A percentile compares a stretch with the other conserved stretches of the same genome.
Evolutionary conservation across 2,329 filamentous ascomycete species (phyloP).

Genomic region (Graphium sp.): DNA sequence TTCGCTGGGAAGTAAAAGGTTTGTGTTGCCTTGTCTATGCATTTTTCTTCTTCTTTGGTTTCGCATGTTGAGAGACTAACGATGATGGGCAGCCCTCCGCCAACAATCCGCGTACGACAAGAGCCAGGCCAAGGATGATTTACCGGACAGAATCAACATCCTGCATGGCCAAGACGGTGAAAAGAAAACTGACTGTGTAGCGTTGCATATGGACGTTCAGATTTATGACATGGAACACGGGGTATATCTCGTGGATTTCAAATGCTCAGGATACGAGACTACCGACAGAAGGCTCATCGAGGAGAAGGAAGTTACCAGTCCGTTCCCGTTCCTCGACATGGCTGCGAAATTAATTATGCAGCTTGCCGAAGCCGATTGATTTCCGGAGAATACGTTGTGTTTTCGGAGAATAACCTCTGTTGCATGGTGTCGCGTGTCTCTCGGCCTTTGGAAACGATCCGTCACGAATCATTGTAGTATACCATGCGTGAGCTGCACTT

Average conservation of each 20-base stretch:
- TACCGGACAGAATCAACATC: slow-evolving; percentile 1
- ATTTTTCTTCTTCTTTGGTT: background rate
- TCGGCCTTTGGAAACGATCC: too few relatives aligned
- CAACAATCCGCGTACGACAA: too few relatives aligned
- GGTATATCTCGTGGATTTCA: slow-evolving; percentile 95
- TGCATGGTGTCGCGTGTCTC: too few relatives aligned
- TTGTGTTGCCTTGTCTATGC: slow-evolving; percentile 13
- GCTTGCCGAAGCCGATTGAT: slow-evolving; percentile 68
- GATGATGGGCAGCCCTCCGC: too few relatives aligned
- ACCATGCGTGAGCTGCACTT: too few relatives aligned
- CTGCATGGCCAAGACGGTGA: slow-evolving; percentile 16
- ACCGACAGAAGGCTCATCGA: slow-evolving; percentile 57
- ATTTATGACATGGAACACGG: slow-evolving; percentile 86
- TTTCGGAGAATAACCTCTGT: too few relatives aligned
- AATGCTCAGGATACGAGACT: slow-evolving; percentile 90
- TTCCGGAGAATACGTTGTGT: too few relatives aligned
- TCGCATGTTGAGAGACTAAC: too few relatives aligned
- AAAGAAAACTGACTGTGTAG: slow-evolving; percentile 49
- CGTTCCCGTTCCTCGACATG: slow-evolving; percentile 91
- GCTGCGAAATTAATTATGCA: slow-evolving; percentile 86
- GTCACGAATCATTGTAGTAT: too few relatives aligned
- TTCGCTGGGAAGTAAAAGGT: slow-evolving; percentile 74
- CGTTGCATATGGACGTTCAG: slow-evolving; percentile 90
- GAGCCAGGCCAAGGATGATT: too few relatives aligned
- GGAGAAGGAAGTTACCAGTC: slow-evolving; percentile 88